Conservation (phyloP, 202 grass and related monocot genomes). For the Elaeis oleifera region DNA sequence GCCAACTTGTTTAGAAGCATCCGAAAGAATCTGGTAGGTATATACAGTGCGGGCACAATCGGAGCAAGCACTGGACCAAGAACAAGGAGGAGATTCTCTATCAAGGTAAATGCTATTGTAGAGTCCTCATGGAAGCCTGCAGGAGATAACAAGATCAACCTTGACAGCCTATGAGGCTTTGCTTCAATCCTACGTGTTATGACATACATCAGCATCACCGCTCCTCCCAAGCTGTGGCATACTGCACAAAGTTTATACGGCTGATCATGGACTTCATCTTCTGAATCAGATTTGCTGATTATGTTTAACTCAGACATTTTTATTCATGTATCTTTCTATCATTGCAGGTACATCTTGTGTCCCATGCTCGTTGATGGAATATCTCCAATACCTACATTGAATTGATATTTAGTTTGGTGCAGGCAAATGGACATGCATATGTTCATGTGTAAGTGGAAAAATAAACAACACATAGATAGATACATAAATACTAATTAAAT, state of each 20-base stretch:
- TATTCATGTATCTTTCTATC: slow-evolving; percentile 95
- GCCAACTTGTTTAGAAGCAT: slow-evolving; percentile 97
- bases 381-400: slow-evolving; percentile 70
- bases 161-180: slow-evolving; percentile 64
- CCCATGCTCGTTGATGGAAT: slow-evolving; percentile 95
- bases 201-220: slow-evolving; percentile 87
- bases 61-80: slow-evolving; percentile 76
- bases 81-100: slow-evolving; percentile 62
- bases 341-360: slow-evolving; percentile 80
- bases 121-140: slow-evolving; percentile 92
- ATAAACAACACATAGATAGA: no score
- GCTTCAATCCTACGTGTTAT: slow-evolving; percentile 60
- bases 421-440: neutral
- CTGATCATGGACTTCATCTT: slow-evolving; percentile 29
- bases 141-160: slow-evolving; percentile 76
- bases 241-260: slow-evolving; percentile 77
- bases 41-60: slow-evolving; percentile 76
- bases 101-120: slow-evolving; percentile 56
- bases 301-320: slow-evolving; percentile 65
- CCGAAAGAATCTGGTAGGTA: slow-evolving; percentile 88
- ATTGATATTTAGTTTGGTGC: slow-evolving; percentile 4
- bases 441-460: no score
- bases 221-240: slow-evolving; percentile 91
- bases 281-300: slow-evolving; percentile 21
- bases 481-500: no score